phyloP scores from a whole-genome alignment of 352 stramenopile species.

The Phytopythium mirpurense region DNA sequence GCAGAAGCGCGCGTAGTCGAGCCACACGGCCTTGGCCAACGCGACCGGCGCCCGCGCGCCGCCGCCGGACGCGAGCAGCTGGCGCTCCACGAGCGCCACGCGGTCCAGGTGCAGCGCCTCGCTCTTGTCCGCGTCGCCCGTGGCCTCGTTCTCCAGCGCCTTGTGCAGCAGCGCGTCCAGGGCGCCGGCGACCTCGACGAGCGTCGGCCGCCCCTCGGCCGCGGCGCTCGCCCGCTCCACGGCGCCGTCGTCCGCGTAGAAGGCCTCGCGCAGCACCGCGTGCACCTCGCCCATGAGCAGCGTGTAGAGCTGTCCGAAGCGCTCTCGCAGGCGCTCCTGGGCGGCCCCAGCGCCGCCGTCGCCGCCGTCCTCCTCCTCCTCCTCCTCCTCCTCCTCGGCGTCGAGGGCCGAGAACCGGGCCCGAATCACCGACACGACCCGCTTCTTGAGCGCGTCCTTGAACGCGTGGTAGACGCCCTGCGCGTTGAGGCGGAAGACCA shows the following conservation, averaged over 20 bases:
- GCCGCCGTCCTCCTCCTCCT: not conserved
- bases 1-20: slow-evolving; percentile 64
- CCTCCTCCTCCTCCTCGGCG: slow-evolving; percentile 14
- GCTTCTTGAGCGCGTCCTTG: slow-evolving; percentile 82
- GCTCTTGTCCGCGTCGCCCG: slow-evolving; percentile 54
- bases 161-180: slow-evolving; percentile 41
- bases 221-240: slow-evolving; percentile 27
- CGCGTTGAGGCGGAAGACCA: slow-evolving; percentile 77
- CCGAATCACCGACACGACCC: slow-evolving; percentile 65
- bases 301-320: slow-evolving; percentile 64
- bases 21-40: slow-evolving; percentile 36
- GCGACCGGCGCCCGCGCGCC: slow-evolving; percentile 8
- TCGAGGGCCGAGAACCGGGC: slow-evolving; percentile 35
- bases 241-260: slow-evolving; percentile 31
- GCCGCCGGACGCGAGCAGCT: slow-evolving; percentile 8
- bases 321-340: slow-evolving; percentile 41
- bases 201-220: slow-evolving; percentile 15
- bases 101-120: slow-evolving; percentile 60
- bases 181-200: slow-evolving; percentile 16
- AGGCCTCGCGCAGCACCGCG: slow-evolving; percentile 48
- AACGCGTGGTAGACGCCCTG: slow-evolving; percentile 75
- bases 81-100: slow-evolving; percentile 49
- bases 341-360: not conserved
- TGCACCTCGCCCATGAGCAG: slow-evolving; percentile 79
- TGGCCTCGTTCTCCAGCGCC: slow-evolving; percentile 69